Evolutionary conservation across 106 monocot genomes (phyloP), one percentile per base, ranked within the genome.

Genomic region (Acanthochlamys bracteata): DNA sequence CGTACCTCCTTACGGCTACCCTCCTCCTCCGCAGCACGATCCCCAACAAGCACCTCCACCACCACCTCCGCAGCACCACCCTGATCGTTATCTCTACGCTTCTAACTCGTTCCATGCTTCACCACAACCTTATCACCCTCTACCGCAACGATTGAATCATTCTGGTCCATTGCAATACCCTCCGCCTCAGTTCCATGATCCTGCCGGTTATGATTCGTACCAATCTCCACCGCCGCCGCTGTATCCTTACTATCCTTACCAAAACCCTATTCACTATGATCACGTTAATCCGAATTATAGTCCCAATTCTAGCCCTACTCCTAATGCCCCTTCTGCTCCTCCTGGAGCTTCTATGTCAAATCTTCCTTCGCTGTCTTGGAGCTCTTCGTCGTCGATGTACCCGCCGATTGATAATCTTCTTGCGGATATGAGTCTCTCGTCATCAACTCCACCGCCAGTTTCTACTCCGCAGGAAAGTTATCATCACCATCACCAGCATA

Each of bases 391-490:
- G 16, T 59, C 71, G 10, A 27, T 64, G 12, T 76, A 74, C 21
- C 74, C 78, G 0, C 74, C 78, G 0, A 42, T 71, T 27, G 70
- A 67, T 11, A 47, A 51, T 26, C 23, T 71, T 16, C 57, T 82
- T 7, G 69, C 69, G 22, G 60, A 74, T 43, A 62, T 78, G 51
- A 69, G 19, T 12, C 26, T 74, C 26, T 71, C 77, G n/a, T 73
- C 73, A 16, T 24, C n/a, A 10, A 39, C 61, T 4, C 59, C 41
- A n/a, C 45, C 21, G n/a, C 33, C 53, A 41, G 24, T n/a, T 39
- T 45, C 24, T 27, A 25, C 22, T 22, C 25, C 67, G 27, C 11
- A 59, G 11, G 40, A 41, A 49, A 33, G 16, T n/a, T 12, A 25
- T 12, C 57, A 43, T 39, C 45, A 49, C 64, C 25, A 27, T 11